phyloP scores from a whole-genome alignment of 441 rosid genomes.

The Populus hybrid region DNA sequence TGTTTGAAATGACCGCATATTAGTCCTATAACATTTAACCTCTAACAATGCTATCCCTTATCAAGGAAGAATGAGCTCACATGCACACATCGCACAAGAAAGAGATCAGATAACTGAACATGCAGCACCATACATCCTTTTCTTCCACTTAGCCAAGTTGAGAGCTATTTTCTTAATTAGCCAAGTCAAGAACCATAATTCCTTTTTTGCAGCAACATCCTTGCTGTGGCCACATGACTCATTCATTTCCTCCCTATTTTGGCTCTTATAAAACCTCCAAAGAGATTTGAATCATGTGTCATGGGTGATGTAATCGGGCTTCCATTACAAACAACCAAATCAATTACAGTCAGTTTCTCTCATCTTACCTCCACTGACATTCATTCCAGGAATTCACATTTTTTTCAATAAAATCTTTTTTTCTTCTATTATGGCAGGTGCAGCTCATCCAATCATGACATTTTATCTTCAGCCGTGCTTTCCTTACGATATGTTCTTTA shows the following conservation, averaged over 20 bases:
- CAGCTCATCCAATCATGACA: background rate
- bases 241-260: background rate
- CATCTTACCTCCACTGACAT: background rate
- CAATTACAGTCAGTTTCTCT: background rate
- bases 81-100: background rate
- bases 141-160: slow-evolving; percentile 1
- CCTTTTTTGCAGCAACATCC: background rate
- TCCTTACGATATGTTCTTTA: background rate
- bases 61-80: background rate
- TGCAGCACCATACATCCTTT: slow-evolving; percentile 1
- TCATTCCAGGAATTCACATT: background rate
- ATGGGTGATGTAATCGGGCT: background rate
- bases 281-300: background rate
- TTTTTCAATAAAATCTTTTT: background rate
- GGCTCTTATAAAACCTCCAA: background rate
- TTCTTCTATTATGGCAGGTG: background rate
- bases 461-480: background rate
- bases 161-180: background rate
- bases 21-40: slow-evolving; percentile 20
- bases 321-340: background rate
- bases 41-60: background rate
- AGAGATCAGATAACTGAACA: background rate
- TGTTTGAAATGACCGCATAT: slow-evolving; percentile 32
- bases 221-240: too few species aligned
- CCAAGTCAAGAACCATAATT: background rate